These are phyloP conservation scores for Erysimum cheiranthoides DNA, from an alignment of 345 rosid genomes.

Conservation along the genomic window DNA sequence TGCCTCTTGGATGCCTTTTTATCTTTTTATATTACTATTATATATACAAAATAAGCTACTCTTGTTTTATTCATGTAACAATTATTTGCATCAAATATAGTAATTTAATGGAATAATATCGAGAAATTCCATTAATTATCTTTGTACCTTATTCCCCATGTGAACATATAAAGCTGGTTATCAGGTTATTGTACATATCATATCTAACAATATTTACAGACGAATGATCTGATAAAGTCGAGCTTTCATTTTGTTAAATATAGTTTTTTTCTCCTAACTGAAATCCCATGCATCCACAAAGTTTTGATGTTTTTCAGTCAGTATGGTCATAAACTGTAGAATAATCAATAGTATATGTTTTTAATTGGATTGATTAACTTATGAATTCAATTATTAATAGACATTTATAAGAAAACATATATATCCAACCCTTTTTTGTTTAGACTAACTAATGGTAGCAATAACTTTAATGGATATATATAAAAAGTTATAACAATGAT, in stretches of 20 bases:
- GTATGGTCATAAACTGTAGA: neutral
- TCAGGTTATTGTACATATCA: constrained; percentile 38
- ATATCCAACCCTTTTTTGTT: neutral
- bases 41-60: constrained; percentile 5
- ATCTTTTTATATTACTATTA: neutral
- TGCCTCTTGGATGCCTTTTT: constrained; percentile 45
- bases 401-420: neutral
- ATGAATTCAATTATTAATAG: neutral
- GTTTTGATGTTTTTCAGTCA: neutral
- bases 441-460: constrained; percentile 1
- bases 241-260: neutral
- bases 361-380: neutral
- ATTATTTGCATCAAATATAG: constrained; percentile 35
- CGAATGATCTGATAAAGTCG: constrained; percentile 16
- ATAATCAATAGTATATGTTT: neutral
- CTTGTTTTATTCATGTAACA: constrained; percentile 33
- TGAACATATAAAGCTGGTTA: constrained; percentile 37
- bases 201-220: constrained; percentile 5
- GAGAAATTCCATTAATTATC: constrained; percentile 19
- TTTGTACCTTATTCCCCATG: constrained; percentile 43
- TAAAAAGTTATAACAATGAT: constrained; percentile 44
- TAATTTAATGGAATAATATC: constrained; percentile 19
- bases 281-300: neutral
- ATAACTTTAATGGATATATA: constrained; percentile 25
- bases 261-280: neutral